Evolutionary conservation across 2,329 filamentous ascomycete species (phyloP).

Genomic region (Shiraia sp.): DNA sequence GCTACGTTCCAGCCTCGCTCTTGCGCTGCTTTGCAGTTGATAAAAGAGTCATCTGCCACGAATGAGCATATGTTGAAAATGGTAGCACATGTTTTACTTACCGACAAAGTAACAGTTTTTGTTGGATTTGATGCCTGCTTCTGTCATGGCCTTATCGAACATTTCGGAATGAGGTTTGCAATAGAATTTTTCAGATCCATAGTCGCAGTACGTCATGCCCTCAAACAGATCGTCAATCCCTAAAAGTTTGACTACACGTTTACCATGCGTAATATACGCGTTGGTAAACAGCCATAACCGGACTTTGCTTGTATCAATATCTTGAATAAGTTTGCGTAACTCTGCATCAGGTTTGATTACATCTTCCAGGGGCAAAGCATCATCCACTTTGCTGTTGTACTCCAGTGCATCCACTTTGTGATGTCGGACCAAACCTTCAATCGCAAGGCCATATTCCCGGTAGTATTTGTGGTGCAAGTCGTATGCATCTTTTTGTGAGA

Average conservation of each 20-base stretch:
- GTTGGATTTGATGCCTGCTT: conserved; percentile 70
- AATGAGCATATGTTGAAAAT: conserved; percentile 12
- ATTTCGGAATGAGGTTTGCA: conserved; percentile 87
- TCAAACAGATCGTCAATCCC: conserved; percentile 89
- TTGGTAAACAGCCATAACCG: conserved; percentile 95
- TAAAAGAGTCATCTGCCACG: conserved; percentile 76
- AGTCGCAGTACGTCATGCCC: conserved; percentile 94
- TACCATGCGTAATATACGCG: conserved; percentile 87
- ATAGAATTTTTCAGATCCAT: conserved; percentile 70
- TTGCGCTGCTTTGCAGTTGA: conserved; percentile 78
- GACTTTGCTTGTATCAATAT: conserved; percentile 82
- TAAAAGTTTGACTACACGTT: conserved; percentile 78
- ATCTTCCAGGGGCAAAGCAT: conserved; percentile 84
- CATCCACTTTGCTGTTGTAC: conserved; percentile 93
- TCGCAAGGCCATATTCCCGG: conserved; percentile 92
- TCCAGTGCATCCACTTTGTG: conserved; percentile 94
- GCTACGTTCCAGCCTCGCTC: conserved; percentile 83
- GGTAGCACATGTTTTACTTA: conserved; percentile 51
- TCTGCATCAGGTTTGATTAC: conserved; percentile 79
- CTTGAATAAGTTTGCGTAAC: conserved; percentile 74
- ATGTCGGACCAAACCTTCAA: conserved; percentile 90
- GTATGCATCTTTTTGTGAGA: conserved; percentile 77
- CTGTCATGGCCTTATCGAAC: conserved; percentile 85
- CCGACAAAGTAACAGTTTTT: conserved; percentile 91
- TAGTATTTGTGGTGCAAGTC: conserved; percentile 91